phyloP scores from a whole-genome alignment of 768 basidiomycete genomes.

The Russula brevipes region DNA sequence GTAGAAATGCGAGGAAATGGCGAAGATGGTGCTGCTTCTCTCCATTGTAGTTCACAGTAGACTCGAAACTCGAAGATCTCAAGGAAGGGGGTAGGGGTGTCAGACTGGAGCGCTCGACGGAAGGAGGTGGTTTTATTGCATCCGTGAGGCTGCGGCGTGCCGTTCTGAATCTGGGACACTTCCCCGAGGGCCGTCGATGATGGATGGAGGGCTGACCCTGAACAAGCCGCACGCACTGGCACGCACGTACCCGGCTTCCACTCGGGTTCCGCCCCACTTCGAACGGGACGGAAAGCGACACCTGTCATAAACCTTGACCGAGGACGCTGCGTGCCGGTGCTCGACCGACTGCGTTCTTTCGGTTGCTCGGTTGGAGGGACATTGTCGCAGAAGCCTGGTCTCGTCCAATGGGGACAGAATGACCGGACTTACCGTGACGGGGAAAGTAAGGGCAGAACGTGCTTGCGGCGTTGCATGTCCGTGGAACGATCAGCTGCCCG shows the following conservation, averaged over 20 bases:
- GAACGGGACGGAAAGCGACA: neutral
- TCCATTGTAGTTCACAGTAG: conserved; percentile 3
- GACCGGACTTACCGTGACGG: neutral
- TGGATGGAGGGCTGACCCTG: neutral
- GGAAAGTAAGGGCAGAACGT: conserved; percentile 13
- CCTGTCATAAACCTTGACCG: neutral
- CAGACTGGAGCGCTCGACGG: conserved; percentile 1
- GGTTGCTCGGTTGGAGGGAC: neutral
- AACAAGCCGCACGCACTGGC: neutral
- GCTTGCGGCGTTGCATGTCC: conserved; percentile 13
- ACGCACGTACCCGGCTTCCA: conserved; percentile 1
- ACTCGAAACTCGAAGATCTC: neutral
- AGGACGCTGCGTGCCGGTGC: conserved; percentile 8
- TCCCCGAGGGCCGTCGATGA: neutral
- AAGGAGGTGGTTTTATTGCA: conserved; percentile 6
- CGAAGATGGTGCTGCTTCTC: conserved; percentile 22
- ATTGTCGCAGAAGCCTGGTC: neutral
- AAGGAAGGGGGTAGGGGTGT: neutral
- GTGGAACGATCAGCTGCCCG: neutral
- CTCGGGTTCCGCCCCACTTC: neutral
- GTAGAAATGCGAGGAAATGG: conserved; percentile 20
- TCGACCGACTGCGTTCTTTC: neutral
- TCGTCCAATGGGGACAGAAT: neutral
- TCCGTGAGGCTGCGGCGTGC: conserved; percentile 20
- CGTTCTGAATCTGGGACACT: neutral